phyloP scores from a whole-genome alignment of 345 rosid species.

The Cardiospermum halicacabum region DNA sequence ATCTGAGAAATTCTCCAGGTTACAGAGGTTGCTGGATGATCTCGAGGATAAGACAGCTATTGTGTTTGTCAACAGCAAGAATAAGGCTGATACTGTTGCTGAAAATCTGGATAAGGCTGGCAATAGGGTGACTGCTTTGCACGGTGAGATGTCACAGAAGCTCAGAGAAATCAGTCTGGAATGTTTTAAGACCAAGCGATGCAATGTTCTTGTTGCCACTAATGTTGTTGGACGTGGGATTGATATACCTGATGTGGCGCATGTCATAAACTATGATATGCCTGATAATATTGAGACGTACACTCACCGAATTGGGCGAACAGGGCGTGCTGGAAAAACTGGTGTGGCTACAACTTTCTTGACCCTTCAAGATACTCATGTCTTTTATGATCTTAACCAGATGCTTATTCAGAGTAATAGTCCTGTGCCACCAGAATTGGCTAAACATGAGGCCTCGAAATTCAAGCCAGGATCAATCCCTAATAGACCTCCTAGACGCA shows the following conservation, averaged over 20 bases:
- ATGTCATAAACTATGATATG: constrained; percentile 93
- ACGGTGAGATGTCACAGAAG: constrained; percentile 94
- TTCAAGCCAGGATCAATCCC: constrained; percentile 91
- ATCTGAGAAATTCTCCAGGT: constrained; percentile 59
- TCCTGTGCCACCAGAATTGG: constrained; percentile 85
- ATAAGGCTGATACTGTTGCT: constrained; percentile 70
- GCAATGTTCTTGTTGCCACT: constrained; percentile 89
- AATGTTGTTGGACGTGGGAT: constrained; percentile 97
- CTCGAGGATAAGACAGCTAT: constrained; percentile 84
- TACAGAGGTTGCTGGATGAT: constrained; percentile 80
- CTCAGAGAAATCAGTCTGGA: constrained; percentile 92
- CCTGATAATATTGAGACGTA: constrained; percentile 81
- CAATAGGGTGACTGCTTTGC: constrained; percentile 83
- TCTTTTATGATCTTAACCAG: constrained; percentile 95
- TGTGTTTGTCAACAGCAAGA: constrained; percentile 90
- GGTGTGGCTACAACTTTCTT: constrained; percentile 92
- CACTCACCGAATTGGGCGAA: constrained; percentile 94
- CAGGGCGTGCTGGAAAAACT: constrained; percentile 95
- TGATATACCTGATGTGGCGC: constrained; percentile 93
- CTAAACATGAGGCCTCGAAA: constrained; percentile 91
- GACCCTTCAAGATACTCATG: constrained; percentile 72
- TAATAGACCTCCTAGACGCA: constrained; percentile 88
- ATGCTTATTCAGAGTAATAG: constrained; percentile 96
- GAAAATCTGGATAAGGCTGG: constrained; percentile 85
- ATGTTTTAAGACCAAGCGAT: constrained; percentile 83